Base-by-base conservation (phyloP, 2,329 filamentous ascomycete genomes). In the Sarocladiaceae sp. region DNA sequence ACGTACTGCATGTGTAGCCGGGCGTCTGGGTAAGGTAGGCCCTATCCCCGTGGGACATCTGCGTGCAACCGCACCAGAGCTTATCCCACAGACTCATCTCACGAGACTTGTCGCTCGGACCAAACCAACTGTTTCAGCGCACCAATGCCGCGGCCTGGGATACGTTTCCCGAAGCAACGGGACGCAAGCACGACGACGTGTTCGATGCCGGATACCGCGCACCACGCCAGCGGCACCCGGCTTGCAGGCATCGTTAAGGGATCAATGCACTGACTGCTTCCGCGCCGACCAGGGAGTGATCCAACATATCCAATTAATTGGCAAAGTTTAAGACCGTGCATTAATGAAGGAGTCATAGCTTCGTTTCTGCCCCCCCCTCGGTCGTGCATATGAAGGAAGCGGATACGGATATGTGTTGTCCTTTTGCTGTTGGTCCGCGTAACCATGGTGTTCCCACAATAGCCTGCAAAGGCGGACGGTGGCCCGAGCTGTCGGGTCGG, bases 401-500 rank as follows among this genome's bases (percentile, higher is more conserved):
- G 23, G 23, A 29, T 26, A 21, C 19, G 10, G 7, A 23, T 19
- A 39, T 41, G 37, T 41, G 37, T 18, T 41, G 37, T 41, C 24
- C 37, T 11, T 11, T 10, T 41, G 15, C 24, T 11, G 37, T 41
- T 41, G 37, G 37, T 24, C 29, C 37, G n/a, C 23, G 23, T 41
- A 18, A 23, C n/a, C 9, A 6, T 27, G 3, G 19, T 4, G 37
- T 41, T 41, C 15, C 37, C 37, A 41, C 37, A 24, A 15, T 21
- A n/a, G 21, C 33, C 20, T 39, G 20, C 34, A 39, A 21, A 23
- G 21, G 26, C 6, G 21, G 19, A n/a, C 34, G 23, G 37, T 41
- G 15, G 37, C 26, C 37, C 37, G 15, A 41, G 37, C 15, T 41
- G 37, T 29, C 37, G 37, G 37, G 37, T 27, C 37, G 37, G 37